Evolutionary conservation across 495 filamentous ascomycete species (phyloP).

Genomic region (Hypoxylon crocopeplum): DNA sequence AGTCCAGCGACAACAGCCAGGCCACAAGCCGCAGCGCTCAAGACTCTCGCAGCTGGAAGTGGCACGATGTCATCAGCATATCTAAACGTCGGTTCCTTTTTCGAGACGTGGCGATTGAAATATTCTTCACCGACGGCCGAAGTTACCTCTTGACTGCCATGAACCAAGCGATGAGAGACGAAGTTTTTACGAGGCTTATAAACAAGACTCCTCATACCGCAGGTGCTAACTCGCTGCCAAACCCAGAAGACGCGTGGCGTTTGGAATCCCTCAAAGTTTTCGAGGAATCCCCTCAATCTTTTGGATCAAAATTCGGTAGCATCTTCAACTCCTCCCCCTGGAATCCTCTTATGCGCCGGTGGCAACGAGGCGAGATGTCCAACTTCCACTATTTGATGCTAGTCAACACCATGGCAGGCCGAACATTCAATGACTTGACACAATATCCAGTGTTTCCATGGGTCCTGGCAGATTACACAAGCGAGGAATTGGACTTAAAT

Average conservation of each 20-base stretch:
- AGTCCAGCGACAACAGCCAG: constrained; percentile 65
- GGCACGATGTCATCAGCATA: constrained; percentile 94
- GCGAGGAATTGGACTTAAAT: constrained; percentile 88
- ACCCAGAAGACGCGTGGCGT: constrained; percentile 80
- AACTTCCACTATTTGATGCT: constrained; percentile 99
- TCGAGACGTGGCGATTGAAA: constrained; percentile 91
- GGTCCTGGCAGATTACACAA: constrained; percentile 95
- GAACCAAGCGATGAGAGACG: constrained; percentile 73
- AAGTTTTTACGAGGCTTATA: constrained; percentile 74
- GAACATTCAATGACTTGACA: constrained; percentile 97
- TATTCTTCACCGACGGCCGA: constrained; percentile 95
- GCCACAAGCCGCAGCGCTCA: constrained; percentile 64
- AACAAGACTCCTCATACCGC: constrained; percentile 79
- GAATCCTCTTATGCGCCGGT: constrained; percentile 87
- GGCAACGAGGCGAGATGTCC: constrained; percentile 92
- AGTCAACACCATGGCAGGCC: constrained; percentile 94
- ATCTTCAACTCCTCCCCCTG: constrained; percentile 79
- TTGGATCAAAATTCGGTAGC: constrained; percentile 92
- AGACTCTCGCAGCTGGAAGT: constrained; percentile 88
- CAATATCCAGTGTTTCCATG: constrained; percentile 99
- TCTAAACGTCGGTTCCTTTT: constrained; percentile 95
- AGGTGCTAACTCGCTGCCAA: constrained; percentile 54
- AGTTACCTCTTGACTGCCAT: constrained; percentile 91
- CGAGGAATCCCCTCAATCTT: constrained; percentile 80
- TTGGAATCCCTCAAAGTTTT: constrained; percentile 82